A percentile compares a stretch with the other conserved stretches of the same genome.
phyloP scores from a whole-genome alignment of 192 early-diverging fungal genomes.

The Podila minutissima region DNA sequence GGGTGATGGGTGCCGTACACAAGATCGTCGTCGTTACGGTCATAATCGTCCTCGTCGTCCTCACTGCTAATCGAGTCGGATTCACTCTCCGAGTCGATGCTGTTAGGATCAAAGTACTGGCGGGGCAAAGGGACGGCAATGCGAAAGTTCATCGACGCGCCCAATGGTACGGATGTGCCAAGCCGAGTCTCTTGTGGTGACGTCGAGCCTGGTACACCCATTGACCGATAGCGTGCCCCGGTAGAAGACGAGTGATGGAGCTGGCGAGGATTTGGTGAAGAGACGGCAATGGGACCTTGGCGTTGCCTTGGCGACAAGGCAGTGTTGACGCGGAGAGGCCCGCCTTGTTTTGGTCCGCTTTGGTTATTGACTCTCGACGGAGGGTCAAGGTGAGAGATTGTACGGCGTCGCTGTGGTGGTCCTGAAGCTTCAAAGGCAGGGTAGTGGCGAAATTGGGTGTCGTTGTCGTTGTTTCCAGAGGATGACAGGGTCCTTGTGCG shows the following conservation, averaged over 20 bases:
- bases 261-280: background rate
- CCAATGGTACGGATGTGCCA: conserved; percentile 36
- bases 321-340: conserved; percentile 23
- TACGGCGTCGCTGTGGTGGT: conserved; percentile 26
- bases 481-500: background rate
- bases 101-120: conserved; percentile 36
- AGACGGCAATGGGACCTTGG: conserved; percentile 15
- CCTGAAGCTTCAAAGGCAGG: conserved; percentile 8
- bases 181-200: conserved; percentile 16
- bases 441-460: background rate
- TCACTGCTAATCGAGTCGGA: conserved; percentile 48
- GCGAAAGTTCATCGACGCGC: conserved; percentile 42
- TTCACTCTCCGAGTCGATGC: conserved; percentile 31
- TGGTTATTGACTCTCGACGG: background rate
- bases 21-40: conserved; percentile 38
- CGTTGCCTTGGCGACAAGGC: conserved; percentile 24
- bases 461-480: background rate
- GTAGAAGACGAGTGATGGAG: background rate
- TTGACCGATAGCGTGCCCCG: background rate
- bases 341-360: background rate
- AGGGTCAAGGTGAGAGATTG: conserved; percentile 23
- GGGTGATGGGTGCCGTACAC: conserved; percentile 7
- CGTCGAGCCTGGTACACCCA: conserved; percentile 5
- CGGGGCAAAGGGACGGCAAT: conserved; percentile 32
- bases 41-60: conserved; percentile 35